These are phyloP conservation scores for Cystofilobasidium ferigula DNA, from an alignment of 768 basidiomycete species.

Conservation along the genomic window DNA sequence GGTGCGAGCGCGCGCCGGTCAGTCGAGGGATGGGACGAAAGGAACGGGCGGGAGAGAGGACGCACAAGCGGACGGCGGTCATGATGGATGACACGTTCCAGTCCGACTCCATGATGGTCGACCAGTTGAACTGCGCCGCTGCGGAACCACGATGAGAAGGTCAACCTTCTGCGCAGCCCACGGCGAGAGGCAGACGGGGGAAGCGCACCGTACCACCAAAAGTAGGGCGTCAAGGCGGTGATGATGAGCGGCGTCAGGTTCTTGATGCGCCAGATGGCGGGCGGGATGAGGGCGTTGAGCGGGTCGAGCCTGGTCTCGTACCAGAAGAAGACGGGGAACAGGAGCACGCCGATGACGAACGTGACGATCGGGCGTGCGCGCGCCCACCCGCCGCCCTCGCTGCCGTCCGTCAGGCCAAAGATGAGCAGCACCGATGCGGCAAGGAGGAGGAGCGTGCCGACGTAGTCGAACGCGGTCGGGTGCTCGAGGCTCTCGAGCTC, in stretches of 20 bases:
- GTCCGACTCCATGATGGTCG: conserved; percentile 11
- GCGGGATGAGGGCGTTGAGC: conserved; percentile 10
- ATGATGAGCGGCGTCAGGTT: conserved; percentile 12
- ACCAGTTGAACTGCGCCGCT: conserved; percentile 8
- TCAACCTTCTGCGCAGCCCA: no score
- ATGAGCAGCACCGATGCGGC: conserved; percentile 2
- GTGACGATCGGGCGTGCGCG: conserved; percentile 2
- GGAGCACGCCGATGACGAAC: conserved; percentile 8
- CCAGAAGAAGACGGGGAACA: conserved; percentile 15
- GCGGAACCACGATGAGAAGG: no score
- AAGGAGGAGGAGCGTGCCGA: conserved; percentile 1
- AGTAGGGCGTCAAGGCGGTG: conserved; percentile 9
- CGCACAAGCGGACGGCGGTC: conserved; percentile 17
- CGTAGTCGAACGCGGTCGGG: conserved; percentile 5
- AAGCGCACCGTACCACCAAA: conserved; percentile 17
- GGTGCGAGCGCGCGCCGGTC: background rate
- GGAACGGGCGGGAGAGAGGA: no score
- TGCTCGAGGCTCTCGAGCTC: conserved; percentile 2
- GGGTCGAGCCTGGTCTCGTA: conserved; percentile 11
- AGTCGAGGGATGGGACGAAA: background rate
- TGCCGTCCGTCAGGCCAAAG: conserved; percentile 10
- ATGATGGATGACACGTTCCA: conserved; percentile 10
- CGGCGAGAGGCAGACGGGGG: no score
- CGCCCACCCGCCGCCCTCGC: conserved; percentile 8
- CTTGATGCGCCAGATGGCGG: conserved; percentile 13